These are phyloP conservation scores for Clonostachys rhizophaga DNA, from an alignment of 2,329 filamentous ascomycete genomes.

Conservation along the genomic window DNA sequence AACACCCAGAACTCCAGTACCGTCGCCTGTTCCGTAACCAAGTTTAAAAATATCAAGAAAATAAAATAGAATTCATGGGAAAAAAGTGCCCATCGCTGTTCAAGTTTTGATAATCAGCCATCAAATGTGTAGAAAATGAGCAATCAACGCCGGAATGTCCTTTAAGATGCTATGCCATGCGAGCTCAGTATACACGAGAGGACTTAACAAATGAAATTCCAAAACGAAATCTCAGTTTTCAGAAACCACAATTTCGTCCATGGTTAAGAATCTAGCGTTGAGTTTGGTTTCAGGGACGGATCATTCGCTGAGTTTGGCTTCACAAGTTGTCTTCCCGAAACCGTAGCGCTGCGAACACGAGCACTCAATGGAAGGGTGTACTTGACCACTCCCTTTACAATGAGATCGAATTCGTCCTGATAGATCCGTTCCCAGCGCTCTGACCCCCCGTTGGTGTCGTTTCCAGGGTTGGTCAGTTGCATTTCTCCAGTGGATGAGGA, in stretches of 20 bases:
- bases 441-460: conserved; percentile 80
- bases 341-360: conserved; percentile 52
- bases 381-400: conserved; percentile 84
- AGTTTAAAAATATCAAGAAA: too few relatives aligned
- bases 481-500: conserved; percentile 79
- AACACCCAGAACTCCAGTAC: too few relatives aligned
- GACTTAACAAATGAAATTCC: conserved; percentile 13
- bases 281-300: conserved; percentile 67
- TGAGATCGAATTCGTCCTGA: conserved; percentile 88
- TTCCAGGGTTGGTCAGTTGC: conserved; percentile 77
- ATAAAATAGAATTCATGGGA: too few relatives aligned
- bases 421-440: conserved; percentile 88
- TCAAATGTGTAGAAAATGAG: conserved; percentile 16
- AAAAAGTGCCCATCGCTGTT: neutral
- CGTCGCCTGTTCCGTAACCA: too few relatives aligned
- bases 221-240: neutral
- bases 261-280: conserved; percentile 42
- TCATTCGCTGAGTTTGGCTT: conserved; percentile 59
- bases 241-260: neutral
- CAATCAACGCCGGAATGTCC: conserved; percentile 25
- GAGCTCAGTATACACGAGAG: conserved; percentile 24
- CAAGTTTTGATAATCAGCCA: conserved; percentile 17
- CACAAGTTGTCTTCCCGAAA: conserved; percentile 54
- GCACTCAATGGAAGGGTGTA: conserved; percentile 66
- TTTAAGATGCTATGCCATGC: conserved; percentile 25